Evolutionary conservation across 495 filamentous ascomycete genomes (phyloP).

Genomic region (Coniosporium apollinis): DNA sequence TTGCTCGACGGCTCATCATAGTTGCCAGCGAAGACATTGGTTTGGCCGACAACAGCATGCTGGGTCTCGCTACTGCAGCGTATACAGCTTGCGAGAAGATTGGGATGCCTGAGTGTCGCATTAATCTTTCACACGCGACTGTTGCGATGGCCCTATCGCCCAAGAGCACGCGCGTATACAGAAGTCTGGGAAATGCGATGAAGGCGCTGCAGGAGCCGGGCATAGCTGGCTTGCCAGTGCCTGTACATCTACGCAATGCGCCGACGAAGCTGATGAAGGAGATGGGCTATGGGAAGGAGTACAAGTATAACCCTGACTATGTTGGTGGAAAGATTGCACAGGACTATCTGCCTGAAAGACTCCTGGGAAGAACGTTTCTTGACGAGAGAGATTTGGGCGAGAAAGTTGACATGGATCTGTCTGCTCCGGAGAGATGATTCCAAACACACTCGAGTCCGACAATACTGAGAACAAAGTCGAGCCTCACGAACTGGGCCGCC

Average conservation of each 20-base stretch:
- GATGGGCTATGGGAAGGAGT: slow-evolving; percentile 73
- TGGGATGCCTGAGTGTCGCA: slow-evolving; percentile 86
- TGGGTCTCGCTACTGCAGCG: slow-evolving; percentile 67
- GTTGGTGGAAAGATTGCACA: slow-evolving; percentile 69
- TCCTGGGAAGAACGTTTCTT: slow-evolving; percentile 55
- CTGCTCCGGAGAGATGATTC: too few relatives aligned
- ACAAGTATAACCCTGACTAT: slow-evolving; percentile 94
- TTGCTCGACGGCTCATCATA: slow-evolving; percentile 81
- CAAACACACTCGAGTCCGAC: too few relatives aligned
- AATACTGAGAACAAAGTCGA: too few relatives aligned
- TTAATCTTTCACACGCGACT: slow-evolving; percentile 74
- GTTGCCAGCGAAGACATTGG: slow-evolving; percentile 87
- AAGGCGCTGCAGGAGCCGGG: slow-evolving; percentile 62
- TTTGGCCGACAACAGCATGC: slow-evolving; percentile 71
- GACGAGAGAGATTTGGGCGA: slow-evolving; percentile 70
- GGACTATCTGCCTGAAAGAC: slow-evolving; percentile 68
- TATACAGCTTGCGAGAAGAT: slow-evolving; percentile 77
- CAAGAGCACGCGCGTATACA: slow-evolving; percentile 76
- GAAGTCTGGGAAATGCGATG: slow-evolving; percentile 63
- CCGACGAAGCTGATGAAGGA: slow-evolving; percentile 88
- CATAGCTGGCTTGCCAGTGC: slow-evolving; percentile 60
- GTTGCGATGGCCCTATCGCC: slow-evolving; percentile 67
- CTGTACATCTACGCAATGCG: slow-evolving; percentile 78
- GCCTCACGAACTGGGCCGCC: too few relatives aligned
- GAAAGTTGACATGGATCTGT: slow-evolving; percentile 50